Evolutionary conservation across 2,329 filamentous ascomycete genomes (phyloP), one percentile per base, ranked within the genome.

Genomic region (Chrysoporthe deuterocubensis): DNA sequence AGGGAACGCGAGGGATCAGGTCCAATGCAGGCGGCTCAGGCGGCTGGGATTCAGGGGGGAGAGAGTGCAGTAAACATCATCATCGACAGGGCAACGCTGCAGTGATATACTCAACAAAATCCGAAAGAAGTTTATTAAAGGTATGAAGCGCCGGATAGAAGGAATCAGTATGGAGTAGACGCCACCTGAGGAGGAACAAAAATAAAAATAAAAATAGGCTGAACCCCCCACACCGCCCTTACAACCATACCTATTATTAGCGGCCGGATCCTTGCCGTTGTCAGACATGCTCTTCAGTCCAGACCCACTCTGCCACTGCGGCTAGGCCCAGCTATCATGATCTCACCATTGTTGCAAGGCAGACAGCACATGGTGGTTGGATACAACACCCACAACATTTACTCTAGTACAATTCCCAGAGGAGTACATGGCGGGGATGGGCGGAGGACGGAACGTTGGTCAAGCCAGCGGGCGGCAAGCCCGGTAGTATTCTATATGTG

Each of bases 1-100:
- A 54, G 32, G 59, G 50, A 32, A 56, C 50, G 42, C 46, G 65
- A 50, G 50, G 48, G 40, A 43, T 67, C 65, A 67, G 21, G 52
- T 67, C 52, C 18, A 52, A 50, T 14, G 52, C 62, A 40, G 42
- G 52, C 16, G 26, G 13, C 50, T 18, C 26, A 16, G 26, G 26
- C 13, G 11, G 26, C 32, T 2, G 21, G 26, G 26, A 54, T 32
- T 18, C 26, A 13, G 21, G 26, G 26, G 48, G 46, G 21, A 4
- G 48, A 52, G n/a, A 13, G 21, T 52, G 48, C 21, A 52, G 21
- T 26, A 26, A 1, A 52, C 48, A 52, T 52, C 48, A 52, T 52
- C 48, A 21, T 26, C 48, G 14, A 32, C 21, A 26, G 21, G 48
- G 8, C 11, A 21, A 32, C 2, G 7, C 26, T 32, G 21, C 50